Conservation (phyloP, 495 filamentous ascomycete species). For the Clavariopsis aquatica region DNA sequence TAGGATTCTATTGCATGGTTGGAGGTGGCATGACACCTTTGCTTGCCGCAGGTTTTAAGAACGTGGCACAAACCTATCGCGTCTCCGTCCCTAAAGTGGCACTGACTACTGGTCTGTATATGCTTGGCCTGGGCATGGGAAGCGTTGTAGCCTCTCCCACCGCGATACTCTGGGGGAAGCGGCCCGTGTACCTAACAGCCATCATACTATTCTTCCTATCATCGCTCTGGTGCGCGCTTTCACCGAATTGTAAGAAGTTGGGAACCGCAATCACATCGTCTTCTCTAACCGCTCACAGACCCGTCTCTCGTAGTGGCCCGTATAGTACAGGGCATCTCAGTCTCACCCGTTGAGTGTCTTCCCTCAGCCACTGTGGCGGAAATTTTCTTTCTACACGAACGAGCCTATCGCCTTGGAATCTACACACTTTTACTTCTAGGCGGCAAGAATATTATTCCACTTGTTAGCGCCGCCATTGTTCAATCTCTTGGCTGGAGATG, state of each 20-base stretch:
- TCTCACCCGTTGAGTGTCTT: conserved; percentile 90
- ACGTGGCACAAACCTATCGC: conserved; percentile 71
- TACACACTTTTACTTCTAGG: conserved; percentile 88
- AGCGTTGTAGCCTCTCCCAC: conserved; percentile 84
- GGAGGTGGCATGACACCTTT: conserved; percentile 93
- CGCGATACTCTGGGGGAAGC: conserved; percentile 86
- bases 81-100: conserved; percentile 75
- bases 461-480: conserved; percentile 87
- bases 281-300: conserved; percentile 16
- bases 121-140: conserved; percentile 89
- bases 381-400: conserved; percentile 94
- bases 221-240: conserved; percentile 82
- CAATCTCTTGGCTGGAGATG: conserved; percentile 79
- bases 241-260: conserved; percentile 64
- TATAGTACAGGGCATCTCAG: conserved; percentile 82
- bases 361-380: conserved; percentile 94
- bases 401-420: conserved; percentile 92
- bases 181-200: conserved; percentile 84
- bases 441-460: conserved; percentile 88
- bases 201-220: conserved; percentile 73
- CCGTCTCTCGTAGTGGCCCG: conserved; percentile 77
- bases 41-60: conserved; percentile 83
- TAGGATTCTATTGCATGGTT: conserved; percentile 90
- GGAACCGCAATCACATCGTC: neutral
- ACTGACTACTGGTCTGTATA: conserved; percentile 89